A percentile compares a stretch with the other conserved stretches of the same genome.
Evolutionary conservation across 306 rosid genomes (phyloP).

Genomic region (Lathyrus oleraceus): DNA sequence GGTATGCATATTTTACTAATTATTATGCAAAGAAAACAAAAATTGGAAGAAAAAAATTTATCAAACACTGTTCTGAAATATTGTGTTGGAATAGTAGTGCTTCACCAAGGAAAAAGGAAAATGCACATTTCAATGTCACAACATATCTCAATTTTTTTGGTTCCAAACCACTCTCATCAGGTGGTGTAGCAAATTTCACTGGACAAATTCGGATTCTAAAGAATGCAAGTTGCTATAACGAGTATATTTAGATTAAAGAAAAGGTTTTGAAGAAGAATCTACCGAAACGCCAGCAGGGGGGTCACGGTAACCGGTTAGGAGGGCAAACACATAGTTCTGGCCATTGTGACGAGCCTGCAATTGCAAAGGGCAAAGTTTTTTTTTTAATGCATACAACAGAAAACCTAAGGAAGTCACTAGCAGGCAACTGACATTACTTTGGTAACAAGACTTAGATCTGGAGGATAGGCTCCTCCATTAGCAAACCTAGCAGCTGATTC

Average conservation of each 20-base stretch:
- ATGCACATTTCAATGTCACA: background rate
- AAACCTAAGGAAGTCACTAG: constrained; percentile 21
- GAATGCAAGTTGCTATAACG: background rate
- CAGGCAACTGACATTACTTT: constrained; percentile 62
- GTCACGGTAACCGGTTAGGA: constrained; percentile 87
- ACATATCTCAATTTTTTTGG: background rate
- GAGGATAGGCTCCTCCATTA: constrained; percentile 98
- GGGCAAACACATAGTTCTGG: constrained; percentile 87
- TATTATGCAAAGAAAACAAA: background rate
- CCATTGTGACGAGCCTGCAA: constrained; percentile 99
- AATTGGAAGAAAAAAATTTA: background rate
- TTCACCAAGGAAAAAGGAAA: background rate
- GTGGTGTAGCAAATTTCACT: constrained; percentile 7
- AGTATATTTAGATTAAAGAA: background rate
- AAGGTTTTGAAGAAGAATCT: constrained; percentile 27
- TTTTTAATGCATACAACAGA: background rate
- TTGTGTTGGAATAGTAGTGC: background rate
- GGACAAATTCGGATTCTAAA: background rate
- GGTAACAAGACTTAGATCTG: constrained; percentile 91
- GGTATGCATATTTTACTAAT: constrained; percentile 12
- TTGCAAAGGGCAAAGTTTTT: constrained; percentile 14
- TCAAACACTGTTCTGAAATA: background rate
- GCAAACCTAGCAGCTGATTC: constrained; percentile 99
- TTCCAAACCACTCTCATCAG: background rate
- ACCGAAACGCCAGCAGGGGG: constrained; percentile 98